Evolutionary conservation across 805 yeast species (phyloP).

Genomic region (Candida manassasensis): DNA sequence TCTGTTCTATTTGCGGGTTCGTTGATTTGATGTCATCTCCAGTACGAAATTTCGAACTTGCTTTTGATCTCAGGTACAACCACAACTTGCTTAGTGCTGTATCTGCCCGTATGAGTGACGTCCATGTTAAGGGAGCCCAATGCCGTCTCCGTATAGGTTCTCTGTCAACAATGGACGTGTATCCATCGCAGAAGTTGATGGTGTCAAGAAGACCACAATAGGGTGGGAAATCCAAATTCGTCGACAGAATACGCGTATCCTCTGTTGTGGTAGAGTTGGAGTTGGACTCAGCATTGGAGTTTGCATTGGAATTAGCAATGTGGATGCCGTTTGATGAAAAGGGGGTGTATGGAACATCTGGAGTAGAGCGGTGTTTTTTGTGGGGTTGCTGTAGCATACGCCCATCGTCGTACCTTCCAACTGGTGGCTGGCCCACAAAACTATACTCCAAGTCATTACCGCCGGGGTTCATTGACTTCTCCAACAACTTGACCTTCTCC

Average conservation of each 20-base stretch:
- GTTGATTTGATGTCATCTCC: not conserved
- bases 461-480: slow-evolving; percentile 7
- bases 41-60: not conserved
- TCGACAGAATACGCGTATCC: not conserved
- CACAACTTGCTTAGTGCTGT: slow-evolving; percentile 14
- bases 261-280: too few species aligned
- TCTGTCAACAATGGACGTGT: slow-evolving; percentile 20
- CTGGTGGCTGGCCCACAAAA: not conserved
- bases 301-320: too few species aligned
- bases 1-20: slow-evolving; percentile 1
- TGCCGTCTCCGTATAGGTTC: slow-evolving; percentile 22
- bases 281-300: too few species aligned
- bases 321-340: too few species aligned
- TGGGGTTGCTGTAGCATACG: too few species aligned
- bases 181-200: slow-evolving; percentile 17
- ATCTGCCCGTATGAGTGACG: slow-evolving; percentile 25
- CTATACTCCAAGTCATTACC: not conserved
- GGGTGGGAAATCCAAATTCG: not conserved
- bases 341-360: too few species aligned
- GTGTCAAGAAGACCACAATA: slow-evolving; percentile 8
- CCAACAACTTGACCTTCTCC: slow-evolving; percentile 10
- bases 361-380: too few species aligned
- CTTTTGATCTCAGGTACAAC: slow-evolving; percentile 8
- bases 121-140: slow-evolving; percentile 30
- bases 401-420: not conserved